Base-by-base conservation (phyloP, 441 rosid genomes). In the Bocquillonia castaneifolia region DNA sequence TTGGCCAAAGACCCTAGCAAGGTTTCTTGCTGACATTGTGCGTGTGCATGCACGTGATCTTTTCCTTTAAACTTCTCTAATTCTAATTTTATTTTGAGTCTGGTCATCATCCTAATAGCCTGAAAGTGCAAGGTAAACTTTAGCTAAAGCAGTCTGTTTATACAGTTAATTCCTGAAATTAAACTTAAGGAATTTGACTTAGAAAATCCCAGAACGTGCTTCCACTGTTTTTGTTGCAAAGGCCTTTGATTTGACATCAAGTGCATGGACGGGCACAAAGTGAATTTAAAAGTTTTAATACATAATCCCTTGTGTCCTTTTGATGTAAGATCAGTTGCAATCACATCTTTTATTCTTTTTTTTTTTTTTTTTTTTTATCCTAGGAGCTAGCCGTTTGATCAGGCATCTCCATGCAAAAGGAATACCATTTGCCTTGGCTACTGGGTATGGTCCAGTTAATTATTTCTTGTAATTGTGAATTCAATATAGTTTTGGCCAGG, bases 321-420 rank as follows among this genome's bases (percentile, higher is more conserved):
- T 59, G 48, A 37, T 48, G 23, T 68, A 20, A 59, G 44, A 36
- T 36, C 69, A 48, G 20, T 39, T 48, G 66, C 9, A 3, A 6
- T 37, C 28, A 20, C 22, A n/a, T n/a, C n/a, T n/a, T n/a, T n/a
- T n/a, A n/a, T n/a, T n/a, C n/a, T 45, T 10, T 39, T 39, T 32
- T 7, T 13, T 50, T 59, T 0, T 0, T 42, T 34, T n/a, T 64
- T 44, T 37, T 37, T 64, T 32, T 70, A 25, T 54, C 74, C 62
- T 70, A 90, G 95, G 97, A 73, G 97, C 96, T 72, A 81, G 87
- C 66, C 82, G 82, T 56, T 81, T 91, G 79, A 78, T 93, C 69
- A 81, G 60, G 73, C 89, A 93, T 83, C 93, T 93, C 64, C 90
- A 91, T 74, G 86, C 91, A 57, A 88, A 85, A 78, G 93, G 88